Evolutionary conservation across 2,329 filamentous ascomycete genomes (phyloP), one percentile per base, ranked within the genome.

Genomic region (Cryoendolithus antarcticus): DNA sequence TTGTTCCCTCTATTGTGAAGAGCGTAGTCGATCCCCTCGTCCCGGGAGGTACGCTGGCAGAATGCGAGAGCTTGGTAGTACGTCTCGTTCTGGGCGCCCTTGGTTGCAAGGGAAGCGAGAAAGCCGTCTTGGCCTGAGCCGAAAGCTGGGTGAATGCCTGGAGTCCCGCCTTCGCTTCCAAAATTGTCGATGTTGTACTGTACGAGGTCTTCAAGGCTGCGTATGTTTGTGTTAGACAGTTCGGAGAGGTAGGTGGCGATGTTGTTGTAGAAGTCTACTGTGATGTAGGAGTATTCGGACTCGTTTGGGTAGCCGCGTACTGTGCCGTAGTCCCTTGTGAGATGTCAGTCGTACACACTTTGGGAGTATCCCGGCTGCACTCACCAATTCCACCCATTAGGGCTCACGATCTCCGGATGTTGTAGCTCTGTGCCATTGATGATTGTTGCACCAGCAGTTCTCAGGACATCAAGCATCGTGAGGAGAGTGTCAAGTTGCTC

Each of bases 281-380:
- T 84, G 47, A 86, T 67, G 35, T 80, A 74, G 0, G 76, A 82
- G 59, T 79, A 85, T 56, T 85, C 80, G 10, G 77, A 83, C 58
- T 84, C 74, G 44, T 85, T 83, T 10, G 76, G 62, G 49, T 64
- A 75, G 2, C 77, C 77, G 3, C 77, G 71, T 1, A 64, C 69
- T 4, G 62, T 67, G 9, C 80, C 79, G 45, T 75, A 80, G 50
- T 82, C 78, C 40, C 35, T 42, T 24, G 6, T 11, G 12, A 35
- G 11, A 32, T 24, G 36, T 38, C 29, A 38, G 30, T 21, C 19
- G 19, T 21, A 21, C 19, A 32, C 19, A n/a, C 12, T 15, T 10
- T 9, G 9, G 29, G 19, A 21, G 19, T 21, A 21, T 21, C 19
- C 19, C 19, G 19, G 19, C 19, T 21, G 19, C 19, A 31, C 38